Conservation (phyloP, 805 yeast species). For the Nakazawaea peltata region DNA sequence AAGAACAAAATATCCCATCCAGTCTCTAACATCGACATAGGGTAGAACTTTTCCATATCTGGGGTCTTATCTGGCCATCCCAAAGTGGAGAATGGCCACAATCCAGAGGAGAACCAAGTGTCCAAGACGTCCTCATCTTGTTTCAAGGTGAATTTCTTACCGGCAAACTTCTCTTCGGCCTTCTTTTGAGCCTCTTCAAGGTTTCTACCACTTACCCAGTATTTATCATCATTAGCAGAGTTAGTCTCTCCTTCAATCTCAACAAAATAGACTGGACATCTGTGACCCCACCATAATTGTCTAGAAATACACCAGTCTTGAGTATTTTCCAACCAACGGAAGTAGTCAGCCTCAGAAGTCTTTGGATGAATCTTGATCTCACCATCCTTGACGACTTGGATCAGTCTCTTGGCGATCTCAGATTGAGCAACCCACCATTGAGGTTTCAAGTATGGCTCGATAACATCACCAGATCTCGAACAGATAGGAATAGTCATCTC, state of each 20-base stretch:
- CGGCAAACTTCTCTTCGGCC: constrained; percentile 70
- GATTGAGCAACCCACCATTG: constrained; percentile 98
- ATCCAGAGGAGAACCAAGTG: constrained; percentile 97
- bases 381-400: constrained; percentile 78
- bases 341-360: constrained; percentile 86
- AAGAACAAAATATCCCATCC: constrained; percentile 99
- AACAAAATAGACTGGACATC: constrained; percentile 93
- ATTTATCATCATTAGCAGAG: constrained; percentile 52
- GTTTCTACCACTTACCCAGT: constrained; percentile 89
- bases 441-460: constrained; percentile 95
- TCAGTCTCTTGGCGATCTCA: constrained; percentile 82
- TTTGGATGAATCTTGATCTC: constrained; percentile 77
- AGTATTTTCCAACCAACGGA: constrained; percentile 90
- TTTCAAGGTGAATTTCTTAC: constrained; percentile 60
- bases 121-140: constrained; percentile 98
- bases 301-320: constrained; percentile 99
- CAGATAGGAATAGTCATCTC: constrained; percentile 94
- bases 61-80: constrained; percentile 85
- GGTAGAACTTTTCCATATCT: constrained; percentile 75
- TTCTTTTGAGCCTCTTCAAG: constrained; percentile 77
- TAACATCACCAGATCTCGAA: constrained; percentile 93
- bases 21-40: constrained; percentile 92
- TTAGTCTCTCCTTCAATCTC: constrained; percentile 68
- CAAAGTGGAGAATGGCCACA: constrained; percentile 95
- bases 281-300: constrained; percentile 90